Base-by-base conservation (phyloP, 2,329 filamentous ascomycete species). In the Claviceps monticola region DNA sequence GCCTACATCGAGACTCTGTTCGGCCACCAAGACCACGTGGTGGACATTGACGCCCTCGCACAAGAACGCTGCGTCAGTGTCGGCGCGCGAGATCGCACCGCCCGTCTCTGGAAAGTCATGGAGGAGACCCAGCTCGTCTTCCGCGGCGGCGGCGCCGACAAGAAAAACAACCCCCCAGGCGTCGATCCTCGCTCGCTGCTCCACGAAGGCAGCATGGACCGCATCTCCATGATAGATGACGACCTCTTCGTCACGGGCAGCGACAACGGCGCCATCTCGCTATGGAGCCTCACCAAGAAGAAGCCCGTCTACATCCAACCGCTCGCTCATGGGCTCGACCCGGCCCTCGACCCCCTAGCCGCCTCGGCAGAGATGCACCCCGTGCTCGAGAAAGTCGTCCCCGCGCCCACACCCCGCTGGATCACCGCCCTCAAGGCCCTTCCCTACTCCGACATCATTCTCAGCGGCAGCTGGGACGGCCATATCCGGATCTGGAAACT, bases 101-200 rank as follows among this genome's bases (percentile, higher is more conserved):
- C 91, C 41, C 78, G 93, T 53, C 71, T 95, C 59, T 98, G 93
- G 93, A 96, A 96, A 68, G 90, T 98, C 1, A 82, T 88, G 4
- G 93, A 98, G 61, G 91, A 98, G 70, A 88, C 86, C 1, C 93
- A 98, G 65, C 79, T 98, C 6, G 90, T 97, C 2, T 98, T 97
- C 68, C 84, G 91, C 47, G 91, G 90, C 53, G 88, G 89, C 56
- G 85, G 82, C 43, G 72, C 75, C 26, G 74, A 76, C 56, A 79
- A 76, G 59, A 79, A 77, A 59, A 80, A 78, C 59, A 62, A 63
- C 37, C 61, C 62, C 3, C 60, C 65, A 3, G 64, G 64, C 54
- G 57, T 74, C 14, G 70, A 76, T 56, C 71, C 74, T 3, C 71
- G 71, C n/a, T 78, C 75, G 2, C 64, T 77, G n/a, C 72, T 76